Conservation (phyloP, 192 early-diverging fungal genomes). For the Entomortierella chlamydospora region DNA sequence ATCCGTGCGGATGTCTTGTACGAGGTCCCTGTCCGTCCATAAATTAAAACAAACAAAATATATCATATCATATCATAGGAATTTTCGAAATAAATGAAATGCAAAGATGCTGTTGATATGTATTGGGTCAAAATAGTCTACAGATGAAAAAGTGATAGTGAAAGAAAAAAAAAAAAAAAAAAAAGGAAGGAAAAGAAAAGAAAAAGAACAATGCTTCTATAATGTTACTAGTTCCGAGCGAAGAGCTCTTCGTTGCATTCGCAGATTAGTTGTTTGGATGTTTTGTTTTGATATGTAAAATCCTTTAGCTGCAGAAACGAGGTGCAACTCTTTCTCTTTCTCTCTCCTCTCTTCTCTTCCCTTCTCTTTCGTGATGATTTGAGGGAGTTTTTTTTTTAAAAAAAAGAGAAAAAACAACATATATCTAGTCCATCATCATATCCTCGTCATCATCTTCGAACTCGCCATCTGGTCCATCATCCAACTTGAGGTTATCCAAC, state of each 20-base stretch:
- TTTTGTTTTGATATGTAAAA: too few relatives aligned
- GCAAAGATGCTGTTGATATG: background rate
- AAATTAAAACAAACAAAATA: background rate
- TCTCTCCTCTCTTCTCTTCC: too few relatives aligned
- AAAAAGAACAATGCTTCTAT: too few relatives aligned
- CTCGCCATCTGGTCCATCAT: constrained; percentile 63
- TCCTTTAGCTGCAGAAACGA: too few relatives aligned
- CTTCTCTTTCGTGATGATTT: too few relatives aligned
- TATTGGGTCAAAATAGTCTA: background rate
- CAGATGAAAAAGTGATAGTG: background rate
- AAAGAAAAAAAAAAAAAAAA: too few relatives aligned
- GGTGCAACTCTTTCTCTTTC: too few relatives aligned
- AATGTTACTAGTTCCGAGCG: too few relatives aligned
- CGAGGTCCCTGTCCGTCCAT: constrained; percentile 41
- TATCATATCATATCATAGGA: constrained; percentile 1
- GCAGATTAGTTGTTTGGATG: too few relatives aligned
- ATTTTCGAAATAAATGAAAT: background rate
- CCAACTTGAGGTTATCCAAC: constrained; percentile 88
- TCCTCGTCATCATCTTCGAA: constrained; percentile 30
- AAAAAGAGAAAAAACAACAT: too few relatives aligned
- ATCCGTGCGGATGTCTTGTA: constrained; percentile 63
- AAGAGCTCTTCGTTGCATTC: too few relatives aligned
- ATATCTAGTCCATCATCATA: constrained; percentile 52
- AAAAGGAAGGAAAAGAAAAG: too few relatives aligned
- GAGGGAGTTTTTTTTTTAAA: background rate